Base-by-base conservation (phyloP, 1,284 basidiomycete genomes). In the Puccinia polysora region DNA sequence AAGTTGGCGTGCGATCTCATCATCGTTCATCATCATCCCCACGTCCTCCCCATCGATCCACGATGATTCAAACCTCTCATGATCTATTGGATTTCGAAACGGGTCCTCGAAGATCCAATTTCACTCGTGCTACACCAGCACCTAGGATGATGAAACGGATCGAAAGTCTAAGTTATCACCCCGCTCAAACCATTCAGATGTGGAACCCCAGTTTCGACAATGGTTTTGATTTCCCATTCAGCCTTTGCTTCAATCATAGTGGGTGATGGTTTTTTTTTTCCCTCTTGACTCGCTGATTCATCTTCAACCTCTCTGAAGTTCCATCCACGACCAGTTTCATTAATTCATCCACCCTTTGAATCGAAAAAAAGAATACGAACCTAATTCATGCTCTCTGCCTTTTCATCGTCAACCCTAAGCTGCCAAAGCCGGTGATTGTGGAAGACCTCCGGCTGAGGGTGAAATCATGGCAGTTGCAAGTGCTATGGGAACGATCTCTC, bases 161-260 rank as follows among this genome's bases (percentile, higher is more conserved):
- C 8, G 38, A 62, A 47, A 62, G 40, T 23, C 18, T 62, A 45
- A 62, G 59, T 30, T 6, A 62, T 47, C 59, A 36, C 4, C 36
- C 43, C 28, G 47, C 59, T 62, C 59, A 62, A 28, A 62, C 59
- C 12, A 62, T 65, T 34, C 52, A 28, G 50, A 52, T 65, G 49
- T 65, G 63, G 63, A 65, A 52, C 38, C 23, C 49, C 52, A 49
- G 53, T 30, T 65, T 52, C 32, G 47, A 65, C 14, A 36, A 52
- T 10, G 47, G 49, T 49, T 45, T 52, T n/a, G 63, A 65, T 8
- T 65, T 53, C 20, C 63, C 63, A 25, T 65, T 53, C 25, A 65
- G 63, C n/a, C 47, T 65, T 23, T 40, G 28, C 10, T 52, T 65
- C 40, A 65, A 65, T 55, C 47, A 65, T 36, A 40, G 63, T 65